A percentile compares a stretch with the other conserved stretches of the same genome.
Evolutionary conservation across 176 grass and related monocot species (phyloP).

Genomic region (Poa annua): DNA sequence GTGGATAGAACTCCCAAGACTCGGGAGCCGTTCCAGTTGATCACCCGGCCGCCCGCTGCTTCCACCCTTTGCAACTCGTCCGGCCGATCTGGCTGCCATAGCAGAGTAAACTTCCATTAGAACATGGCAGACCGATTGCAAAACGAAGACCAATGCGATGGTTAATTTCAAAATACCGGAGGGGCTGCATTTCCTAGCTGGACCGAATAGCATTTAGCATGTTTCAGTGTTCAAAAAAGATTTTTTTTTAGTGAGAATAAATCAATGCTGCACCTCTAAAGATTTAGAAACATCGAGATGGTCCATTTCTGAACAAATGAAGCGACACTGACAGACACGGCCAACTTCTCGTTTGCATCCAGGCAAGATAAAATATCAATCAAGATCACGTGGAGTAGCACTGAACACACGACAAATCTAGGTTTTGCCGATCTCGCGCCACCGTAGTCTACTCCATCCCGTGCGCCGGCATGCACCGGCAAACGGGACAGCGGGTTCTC

Average conservation of each 20-base stretch:
- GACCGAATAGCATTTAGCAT: neutral
- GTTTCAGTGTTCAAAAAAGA: neutral
- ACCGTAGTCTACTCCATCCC: too few relatives aligned
- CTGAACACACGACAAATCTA: neutral
- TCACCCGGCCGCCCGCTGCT: constrained; percentile 63
- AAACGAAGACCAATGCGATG: too few relatives aligned
- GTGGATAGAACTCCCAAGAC: constrained; percentile 69
- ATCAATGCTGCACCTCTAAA: too few relatives aligned
- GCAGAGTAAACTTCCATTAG: neutral
- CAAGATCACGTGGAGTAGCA: neutral
- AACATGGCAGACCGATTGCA: too few relatives aligned
- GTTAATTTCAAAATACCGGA: too few relatives aligned
- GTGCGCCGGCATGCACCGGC: too few relatives aligned
- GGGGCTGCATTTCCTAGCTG: neutral
- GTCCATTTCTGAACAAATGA: neutral
- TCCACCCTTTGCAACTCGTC: constrained; percentile 74
- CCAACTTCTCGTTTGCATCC: neutral
- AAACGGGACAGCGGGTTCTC: too few relatives aligned
- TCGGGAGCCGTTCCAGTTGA: constrained; percentile 72
- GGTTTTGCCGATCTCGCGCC: too few relatives aligned
- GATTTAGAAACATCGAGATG: too few relatives aligned
- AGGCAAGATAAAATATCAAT: neutral
- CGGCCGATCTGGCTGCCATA: constrained; percentile 66
- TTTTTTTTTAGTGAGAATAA: neutral
- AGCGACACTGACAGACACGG: neutral